Conservation (phyloP, 768 basidiomycete genomes). For the Boletus reticulatus region DNA sequence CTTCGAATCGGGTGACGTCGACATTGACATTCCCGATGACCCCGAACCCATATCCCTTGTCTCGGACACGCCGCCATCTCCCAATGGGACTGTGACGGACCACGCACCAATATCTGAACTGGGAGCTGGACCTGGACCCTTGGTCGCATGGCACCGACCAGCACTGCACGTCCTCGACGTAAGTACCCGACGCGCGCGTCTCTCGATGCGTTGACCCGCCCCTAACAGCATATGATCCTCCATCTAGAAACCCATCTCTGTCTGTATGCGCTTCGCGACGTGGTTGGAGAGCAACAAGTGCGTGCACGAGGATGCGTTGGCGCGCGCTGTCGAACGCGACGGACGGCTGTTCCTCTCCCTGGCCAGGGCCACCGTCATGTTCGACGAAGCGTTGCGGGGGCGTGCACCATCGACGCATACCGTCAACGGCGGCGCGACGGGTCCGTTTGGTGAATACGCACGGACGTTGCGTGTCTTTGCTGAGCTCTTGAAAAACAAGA, state of each 20-base stretch:
- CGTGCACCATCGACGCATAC: not conserved
- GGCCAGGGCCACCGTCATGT: slow-evolving; percentile 15
- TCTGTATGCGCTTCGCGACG: slow-evolving; percentile 14
- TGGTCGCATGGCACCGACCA: not conserved
- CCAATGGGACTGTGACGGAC: not conserved
- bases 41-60: no score
- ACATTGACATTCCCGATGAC: no score
- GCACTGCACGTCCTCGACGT: slow-evolving; percentile 9
- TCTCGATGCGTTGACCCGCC: no score
- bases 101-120: not conserved
- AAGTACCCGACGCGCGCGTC: not conserved
- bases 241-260: slow-evolving; percentile 8
- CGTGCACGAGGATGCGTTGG: not conserved
- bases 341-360: slow-evolving; percentile 14
- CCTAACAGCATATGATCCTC: no score
- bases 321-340: slow-evolving; percentile 24
- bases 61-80: no score
- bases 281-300: slow-evolving; percentile 16
- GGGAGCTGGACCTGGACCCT: no score
- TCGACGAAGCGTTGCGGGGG: slow-evolving; percentile 19
- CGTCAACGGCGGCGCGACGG: not conserved
- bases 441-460: slow-evolving; percentile 4
- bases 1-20: not conserved
- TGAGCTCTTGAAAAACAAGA: slow-evolving; percentile 10
- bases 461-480: slow-evolving; percentile 17